Base-by-base conservation (phyloP, 1,139 yeast species). In the Pichia sp. region DNA sequence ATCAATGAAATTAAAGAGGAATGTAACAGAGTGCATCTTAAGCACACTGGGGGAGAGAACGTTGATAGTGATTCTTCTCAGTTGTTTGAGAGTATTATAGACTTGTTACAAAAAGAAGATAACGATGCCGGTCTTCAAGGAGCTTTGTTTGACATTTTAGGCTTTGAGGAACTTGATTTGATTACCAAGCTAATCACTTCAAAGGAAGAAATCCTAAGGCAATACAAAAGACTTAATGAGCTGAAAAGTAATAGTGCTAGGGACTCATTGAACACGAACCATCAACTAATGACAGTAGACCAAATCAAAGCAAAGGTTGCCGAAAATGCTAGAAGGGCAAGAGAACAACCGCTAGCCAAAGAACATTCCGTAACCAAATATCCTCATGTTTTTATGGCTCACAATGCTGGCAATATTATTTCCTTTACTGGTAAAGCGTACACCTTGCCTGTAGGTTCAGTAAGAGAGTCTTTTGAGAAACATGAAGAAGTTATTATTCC, bases 401-500 rank as follows among this genome's bases (percentile, higher is more conserved):
- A 80, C 52, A 90, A 84, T 51, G 80, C 84, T 0, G 87, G 87
- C 4, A 79, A 81, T 55, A 81, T 88, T 11, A 66, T 89, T 29
- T 86, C 93, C 1, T 81, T 89, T 48, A 82, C 89, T 16, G 97
- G 97, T 1, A 87, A 87, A 56, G 86, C 85, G 63, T 87, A 84
- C 63, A 75, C 86, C 0, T 75, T 93, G 19, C 99, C 99, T 0
- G 72, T 73, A 2, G 98, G 98, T 0, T 85, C 97, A 0, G 81
- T 84, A 1, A 75, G 98, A 58, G 77, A 76, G 42, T 76, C 82
- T 1, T 78, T 70, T 59, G 75, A 69, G 64, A 78, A 80, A 3
- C 83, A 87, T 65, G 98, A 95, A 68, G 96, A 93, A 65, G 82
- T 95, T 19, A 72, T 80, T 1, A 89, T 95, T 8, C 99, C 99